phyloP scores from a whole-genome alignment of 768 basidiomycete genomes.

The Mycena albidolilacea region DNA sequence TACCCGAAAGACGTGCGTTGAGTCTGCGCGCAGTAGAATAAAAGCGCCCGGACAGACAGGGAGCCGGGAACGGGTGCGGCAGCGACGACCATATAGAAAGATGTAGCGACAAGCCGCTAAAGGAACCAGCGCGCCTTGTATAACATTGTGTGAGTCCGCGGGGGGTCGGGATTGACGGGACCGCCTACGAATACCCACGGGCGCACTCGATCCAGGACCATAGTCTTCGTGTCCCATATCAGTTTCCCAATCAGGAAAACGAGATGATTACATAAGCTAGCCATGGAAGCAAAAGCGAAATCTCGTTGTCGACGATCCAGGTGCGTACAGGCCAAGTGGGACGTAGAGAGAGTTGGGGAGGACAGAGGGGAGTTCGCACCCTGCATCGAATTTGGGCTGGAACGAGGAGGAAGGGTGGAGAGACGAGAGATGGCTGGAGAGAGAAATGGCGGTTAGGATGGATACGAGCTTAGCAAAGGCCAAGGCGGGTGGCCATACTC shows the following conservation, averaged over 20 bases:
- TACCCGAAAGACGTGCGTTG: neutral
- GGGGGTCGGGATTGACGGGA: neutral
- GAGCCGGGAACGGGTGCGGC: neutral
- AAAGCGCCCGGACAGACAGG: neutral
- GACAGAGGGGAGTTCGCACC: neutral
- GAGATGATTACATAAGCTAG: neutral
- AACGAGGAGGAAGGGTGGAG: neutral
- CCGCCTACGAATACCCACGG: neutral
- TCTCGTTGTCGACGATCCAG: neutral
- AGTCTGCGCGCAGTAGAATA: neutral
- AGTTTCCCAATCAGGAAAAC: neutral
- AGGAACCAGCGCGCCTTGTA: neutral
- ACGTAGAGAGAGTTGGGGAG: neutral
- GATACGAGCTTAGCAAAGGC: too few relatives aligned
- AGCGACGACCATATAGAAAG: neutral
- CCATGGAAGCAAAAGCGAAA: neutral
- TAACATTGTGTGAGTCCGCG: neutral
- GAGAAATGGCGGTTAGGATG: too few relatives aligned
- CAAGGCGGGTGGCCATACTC: too few relatives aligned
- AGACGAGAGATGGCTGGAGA: constrained; percentile 1
- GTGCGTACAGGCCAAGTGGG: neutral
- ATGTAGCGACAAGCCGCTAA: neutral
- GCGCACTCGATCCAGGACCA: neutral
- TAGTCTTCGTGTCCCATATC: neutral
- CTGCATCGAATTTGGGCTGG: neutral